Evolutionary conservation across 306 rosid genomes (phyloP), one percentile per base, ranked within the genome.

Genomic region (Cucurbita ficifolia): DNA sequence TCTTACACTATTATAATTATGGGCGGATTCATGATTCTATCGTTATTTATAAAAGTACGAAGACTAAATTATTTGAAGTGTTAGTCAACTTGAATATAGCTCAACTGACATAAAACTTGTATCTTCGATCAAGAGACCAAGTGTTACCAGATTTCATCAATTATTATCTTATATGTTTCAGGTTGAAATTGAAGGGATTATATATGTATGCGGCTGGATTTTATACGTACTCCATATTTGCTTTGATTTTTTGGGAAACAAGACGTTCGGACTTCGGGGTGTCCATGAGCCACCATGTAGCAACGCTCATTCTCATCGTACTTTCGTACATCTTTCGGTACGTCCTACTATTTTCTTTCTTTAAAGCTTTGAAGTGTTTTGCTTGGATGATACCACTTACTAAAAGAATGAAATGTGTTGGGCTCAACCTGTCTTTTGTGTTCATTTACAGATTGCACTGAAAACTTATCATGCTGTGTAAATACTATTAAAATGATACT

Each of bases 201-300:
- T 94, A 94, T 75, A 87, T 94, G 95, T 94, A 78, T 87, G 83
- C 80, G 40, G 98, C 89, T 79, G 98, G 98, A 72, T 94, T 94
- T 84, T 94, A 90, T 81, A 63, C 89, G 5, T 94, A 94, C 81
- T 94, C 98, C 79, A 86, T 94, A 82, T 90, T 94, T 81, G 98
- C 98, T 71, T 86, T 94, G 83, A 75, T 90, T 56, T 90, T 89
- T 76, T 94, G 96, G 98, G 98, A 94, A 82, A 94, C 98, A 19
- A 86, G 88, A 87, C 96, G 98, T 77, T 86, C 98, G 0, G 98
- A 94, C 86, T 94, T 94, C 72, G 89, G 88, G 71, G 86, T 94
- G 76, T 94, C 98, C 52, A 94, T 94, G 98, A 51, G 86, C 81
- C 98, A 94, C 82, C 98, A 94, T 87, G 88, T 90, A 81, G 89